Evolutionary conservation across 2,329 filamentous ascomycete species (phyloP).

Genomic region (Colletotrichum echinochloae): DNA sequence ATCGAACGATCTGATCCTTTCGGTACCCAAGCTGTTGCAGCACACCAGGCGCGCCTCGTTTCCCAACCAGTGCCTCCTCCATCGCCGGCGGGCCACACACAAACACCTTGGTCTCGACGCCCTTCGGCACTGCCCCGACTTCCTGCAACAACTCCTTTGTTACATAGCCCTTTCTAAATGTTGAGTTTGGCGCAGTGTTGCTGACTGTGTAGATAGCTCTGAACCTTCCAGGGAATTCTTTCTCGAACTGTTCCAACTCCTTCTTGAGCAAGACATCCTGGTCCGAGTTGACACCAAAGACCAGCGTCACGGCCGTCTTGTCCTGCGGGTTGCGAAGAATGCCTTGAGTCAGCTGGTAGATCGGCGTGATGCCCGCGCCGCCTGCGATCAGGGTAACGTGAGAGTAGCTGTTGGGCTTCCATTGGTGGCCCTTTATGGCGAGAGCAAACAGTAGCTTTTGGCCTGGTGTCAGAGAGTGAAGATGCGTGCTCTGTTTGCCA

Average conservation of each 20-base stretch:
- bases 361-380: slow-evolving; percentile 78
- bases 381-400: slow-evolving; percentile 76
- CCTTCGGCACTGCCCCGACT: slow-evolving; percentile 52
- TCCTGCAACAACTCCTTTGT: slow-evolving; percentile 66
- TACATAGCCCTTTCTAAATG: slow-evolving; percentile 67
- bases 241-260: slow-evolving; percentile 67
- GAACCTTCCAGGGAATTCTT: slow-evolving; percentile 66
- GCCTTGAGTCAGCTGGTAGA: slow-evolving; percentile 72
- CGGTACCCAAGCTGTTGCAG: slow-evolving; percentile 68
- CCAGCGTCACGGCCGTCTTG: slow-evolving; percentile 70
- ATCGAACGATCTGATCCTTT: slow-evolving; percentile 69
- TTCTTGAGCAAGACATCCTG: slow-evolving; percentile 67
- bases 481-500: slow-evolving; percentile 72
- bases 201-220: slow-evolving; percentile 69
- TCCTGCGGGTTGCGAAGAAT: slow-evolving; percentile 73
- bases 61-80: slow-evolving; percentile 68
- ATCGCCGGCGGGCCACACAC: slow-evolving; percentile 77
- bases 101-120: slow-evolving; percentile 68
- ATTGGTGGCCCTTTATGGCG: slow-evolving; percentile 65
- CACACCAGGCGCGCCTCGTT: slow-evolving; percentile 59
- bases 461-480: slow-evolving; percentile 75
- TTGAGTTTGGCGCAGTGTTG: slow-evolving; percentile 55
- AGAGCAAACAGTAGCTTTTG: slow-evolving; percentile 69
- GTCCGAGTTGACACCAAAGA: slow-evolving; percentile 76
- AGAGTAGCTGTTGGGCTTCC: slow-evolving; percentile 61